A percentile compares a stretch with the other conserved stretches of the same genome.
Conservation (phyloP, 1,139 yeast species). For the Hansenula anomala region DNA sequence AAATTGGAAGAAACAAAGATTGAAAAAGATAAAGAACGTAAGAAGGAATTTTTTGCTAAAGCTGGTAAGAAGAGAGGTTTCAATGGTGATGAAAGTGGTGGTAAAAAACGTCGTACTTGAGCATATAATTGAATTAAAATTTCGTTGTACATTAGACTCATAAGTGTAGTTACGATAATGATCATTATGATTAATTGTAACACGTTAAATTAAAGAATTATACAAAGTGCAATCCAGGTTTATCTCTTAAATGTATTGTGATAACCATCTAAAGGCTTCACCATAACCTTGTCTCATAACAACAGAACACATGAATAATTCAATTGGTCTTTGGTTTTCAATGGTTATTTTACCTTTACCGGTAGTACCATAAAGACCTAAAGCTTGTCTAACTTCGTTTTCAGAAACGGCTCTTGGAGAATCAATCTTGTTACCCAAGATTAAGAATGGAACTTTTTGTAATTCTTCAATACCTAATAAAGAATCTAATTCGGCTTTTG, state of each 20-base stretch:
- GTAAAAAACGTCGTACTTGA: conserved; percentile 24
- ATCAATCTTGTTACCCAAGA: conserved; percentile 96
- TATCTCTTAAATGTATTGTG: conserved; percentile 69
- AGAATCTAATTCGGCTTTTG: conserved; percentile 91
- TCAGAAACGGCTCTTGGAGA: conserved; percentile 92
- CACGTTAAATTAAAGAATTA: too few species aligned
- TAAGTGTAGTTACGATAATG: too few species aligned
- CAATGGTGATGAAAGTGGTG: conserved; percentile 33
- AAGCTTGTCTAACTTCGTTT: conserved; percentile 86
- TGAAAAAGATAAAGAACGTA: conserved; percentile 78
- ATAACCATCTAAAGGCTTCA: conserved; percentile 94
- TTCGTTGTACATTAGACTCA: too few species aligned
- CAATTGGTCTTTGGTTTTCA: conserved; percentile 78
- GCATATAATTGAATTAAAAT: too few species aligned
- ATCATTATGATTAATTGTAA: too few species aligned
- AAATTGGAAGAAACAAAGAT: conserved; percentile 65
- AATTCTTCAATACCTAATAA: conserved; percentile 90
- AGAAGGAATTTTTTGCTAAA: conserved; percentile 78
- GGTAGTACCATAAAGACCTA: conserved; percentile 84
- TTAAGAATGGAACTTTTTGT: conserved; percentile 81
- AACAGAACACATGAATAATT: conserved; percentile 95
- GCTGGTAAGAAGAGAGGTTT: conserved; percentile 65
- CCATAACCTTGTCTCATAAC: conserved; percentile 97
- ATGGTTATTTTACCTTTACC: conserved; percentile 78
- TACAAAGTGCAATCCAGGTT: too few species aligned